Base-by-base conservation (phyloP, 139 green algal species). In the Chlorella vulgaris region DNA sequence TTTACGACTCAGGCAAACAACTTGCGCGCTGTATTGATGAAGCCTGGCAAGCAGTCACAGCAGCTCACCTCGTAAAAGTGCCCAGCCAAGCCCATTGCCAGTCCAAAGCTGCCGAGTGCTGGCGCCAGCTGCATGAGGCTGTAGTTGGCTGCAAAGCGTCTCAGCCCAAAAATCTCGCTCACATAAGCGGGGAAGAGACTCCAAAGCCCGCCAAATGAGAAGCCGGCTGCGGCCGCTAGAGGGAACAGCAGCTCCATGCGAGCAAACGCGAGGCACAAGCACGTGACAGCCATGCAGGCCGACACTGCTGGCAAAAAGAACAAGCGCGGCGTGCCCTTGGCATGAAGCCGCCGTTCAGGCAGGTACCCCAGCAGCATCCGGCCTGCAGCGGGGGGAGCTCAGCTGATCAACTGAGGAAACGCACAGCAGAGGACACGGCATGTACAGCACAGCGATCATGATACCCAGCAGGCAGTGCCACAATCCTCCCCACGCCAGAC, bases 161-260 rank as follows among this genome's bases (percentile, higher is more conserved):
- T 29, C 55, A 91, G 74, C 15, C 87, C 87, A 81, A 90, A 91
- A 1, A 91, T 62, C 70, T 91, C 87, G 3, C 73, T 86, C 3
- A 89, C 83, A 18, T 95, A 88, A 24, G 90, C 84, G 7, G 93
- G 91, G 39, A 97, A 86, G n/a, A 97, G 80, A 40, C 80, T 85
- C 94, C 92, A 97, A 84, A 94, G 88, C 24, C 81, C 86, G 10
- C 94, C 94, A 85, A 97, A 97, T 0, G 81, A 79, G 5, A 96
- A 80, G 24, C 94, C 94, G 42, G 88, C 62, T 29, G 91, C 47
- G n/a, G 92, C 36, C 3, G 83, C 73, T 19, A 92, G 81, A 6
- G 74, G 28, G 71, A 90, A 89, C 21, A 96, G 78, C 0, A 74
- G 38, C 7, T 50, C n/a, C 40, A 85, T 24, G 70, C n/a, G 35